A percentile compares a stretch with the other conserved stretches of the same genome.
phyloP scores from a whole-genome alignment of 176 grass and related monocot genomes.

The Poa pratensis region DNA sequence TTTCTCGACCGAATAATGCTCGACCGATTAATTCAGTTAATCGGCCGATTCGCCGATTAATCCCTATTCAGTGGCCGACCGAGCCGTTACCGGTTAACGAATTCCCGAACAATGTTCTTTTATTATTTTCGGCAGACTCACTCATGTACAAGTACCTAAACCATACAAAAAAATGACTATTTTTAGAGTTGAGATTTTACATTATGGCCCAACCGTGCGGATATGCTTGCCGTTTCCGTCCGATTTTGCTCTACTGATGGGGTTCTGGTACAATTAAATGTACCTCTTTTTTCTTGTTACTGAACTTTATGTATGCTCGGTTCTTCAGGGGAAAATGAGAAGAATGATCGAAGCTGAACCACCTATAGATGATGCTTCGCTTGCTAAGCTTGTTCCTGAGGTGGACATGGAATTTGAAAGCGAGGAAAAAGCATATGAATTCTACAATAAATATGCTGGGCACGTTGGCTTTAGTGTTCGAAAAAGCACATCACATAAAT shows the following conservation, averaged over 20 bases:
- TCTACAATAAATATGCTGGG: constrained; percentile 93
- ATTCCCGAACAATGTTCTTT: too few species aligned
- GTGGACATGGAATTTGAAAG: constrained; percentile 85
- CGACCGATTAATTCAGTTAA: too few species aligned
- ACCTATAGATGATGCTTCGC: constrained; percentile 71
- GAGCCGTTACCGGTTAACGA: too few species aligned
- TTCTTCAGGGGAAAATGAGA: constrained; percentile 91
- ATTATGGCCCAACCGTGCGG: not conserved
- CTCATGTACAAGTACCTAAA: not conserved
- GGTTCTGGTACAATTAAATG: constrained; percentile 9
- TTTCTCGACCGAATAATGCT: too few species aligned
- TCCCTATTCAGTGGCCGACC: too few species aligned
- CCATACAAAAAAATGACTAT: not conserved
- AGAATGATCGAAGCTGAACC: constrained; percentile 91
- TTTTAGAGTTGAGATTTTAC: not conserved
- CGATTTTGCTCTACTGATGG: not conserved
- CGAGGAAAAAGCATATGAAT: constrained; percentile 85
- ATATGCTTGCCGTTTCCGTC: constrained; percentile 13
- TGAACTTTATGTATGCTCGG: constrained; percentile 34
- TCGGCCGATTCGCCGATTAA: too few species aligned
- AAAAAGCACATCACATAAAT: constrained; percentile 97
- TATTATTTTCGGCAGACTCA: not conserved
- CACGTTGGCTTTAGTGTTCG: constrained; percentile 97
- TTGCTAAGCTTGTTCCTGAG: constrained; percentile 80
- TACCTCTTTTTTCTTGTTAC: not conserved